Percentiles rank a stretch among this genome's conserved stretches.
Evolutionary conservation across 2,329 filamentous ascomycete genomes (phyloP).

Genomic region (Fusarium guadeloupense): DNA sequence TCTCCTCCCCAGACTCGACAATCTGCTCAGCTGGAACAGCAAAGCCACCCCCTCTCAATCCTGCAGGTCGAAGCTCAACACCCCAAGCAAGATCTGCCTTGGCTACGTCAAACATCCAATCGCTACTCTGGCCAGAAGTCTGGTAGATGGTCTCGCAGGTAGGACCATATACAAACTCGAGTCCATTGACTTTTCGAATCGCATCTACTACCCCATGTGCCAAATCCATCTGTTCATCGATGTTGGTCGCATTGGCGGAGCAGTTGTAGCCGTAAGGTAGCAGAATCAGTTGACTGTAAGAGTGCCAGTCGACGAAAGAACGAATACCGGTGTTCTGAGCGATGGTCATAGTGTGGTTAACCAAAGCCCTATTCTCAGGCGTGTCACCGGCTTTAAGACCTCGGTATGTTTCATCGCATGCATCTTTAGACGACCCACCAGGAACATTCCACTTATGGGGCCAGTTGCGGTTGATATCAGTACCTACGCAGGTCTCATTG

Average conservation of each 20-base stretch:
- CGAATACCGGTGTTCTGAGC: slow-evolving; percentile 58
- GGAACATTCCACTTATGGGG: slow-evolving; percentile 61
- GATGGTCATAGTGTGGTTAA: slow-evolving; percentile 44
- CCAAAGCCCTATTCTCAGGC: slow-evolving; percentile 62
- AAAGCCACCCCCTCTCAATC: slow-evolving; percentile 38
- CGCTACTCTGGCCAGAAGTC: slow-evolving; percentile 57
- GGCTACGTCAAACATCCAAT: slow-evolving; percentile 56
- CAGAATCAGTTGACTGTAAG: slow-evolving; percentile 68
- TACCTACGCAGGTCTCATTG: slow-evolving; percentile 57
- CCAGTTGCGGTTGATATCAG: slow-evolving; percentile 70
- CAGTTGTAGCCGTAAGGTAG: slow-evolving; percentile 69
- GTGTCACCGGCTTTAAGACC: slow-evolving; percentile 55
- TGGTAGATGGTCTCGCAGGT: slow-evolving; percentile 71
- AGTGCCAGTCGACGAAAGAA: slow-evolving; percentile 72
- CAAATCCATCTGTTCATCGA: slow-evolving; percentile 59
- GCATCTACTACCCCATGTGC: slow-evolving; percentile 60
- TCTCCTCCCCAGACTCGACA: slow-evolving; percentile 54
- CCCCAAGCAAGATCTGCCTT: slow-evolving; percentile 54
- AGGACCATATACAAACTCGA: slow-evolving; percentile 56
- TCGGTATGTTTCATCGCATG: slow-evolving; percentile 61
- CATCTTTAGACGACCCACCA: slow-evolving; percentile 61
- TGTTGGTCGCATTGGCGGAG: slow-evolving; percentile 55
- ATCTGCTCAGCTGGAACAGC: slow-evolving; percentile 45
- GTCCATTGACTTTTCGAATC: slow-evolving; percentile 56
- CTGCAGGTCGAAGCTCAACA: slow-evolving; percentile 50